phyloP scores from a whole-genome alignment of 2,329 filamentous ascomycete species.

The Byssochlamys sp. region DNA sequence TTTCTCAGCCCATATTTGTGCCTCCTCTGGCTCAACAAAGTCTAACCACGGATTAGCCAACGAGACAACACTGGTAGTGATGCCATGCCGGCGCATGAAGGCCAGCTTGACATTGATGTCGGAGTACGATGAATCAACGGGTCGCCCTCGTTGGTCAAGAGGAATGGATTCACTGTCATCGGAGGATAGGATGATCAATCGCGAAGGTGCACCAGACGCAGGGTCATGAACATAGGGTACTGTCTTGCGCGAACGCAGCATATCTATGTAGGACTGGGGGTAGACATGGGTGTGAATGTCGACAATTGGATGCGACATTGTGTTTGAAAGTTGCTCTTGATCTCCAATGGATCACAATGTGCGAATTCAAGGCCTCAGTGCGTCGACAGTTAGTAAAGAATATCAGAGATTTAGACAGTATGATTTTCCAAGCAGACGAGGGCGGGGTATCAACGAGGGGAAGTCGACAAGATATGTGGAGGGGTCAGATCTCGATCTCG shows the following conservation, averaged over 20 bases:
- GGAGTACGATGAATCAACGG: conserved; percentile 74
- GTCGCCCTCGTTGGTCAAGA: conserved; percentile 55
- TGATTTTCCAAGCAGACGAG: not conserved
- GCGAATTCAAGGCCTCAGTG: too few relatives aligned
- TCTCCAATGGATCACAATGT: too few relatives aligned
- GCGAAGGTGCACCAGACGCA: conserved; percentile 22
- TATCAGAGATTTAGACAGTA: not conserved
- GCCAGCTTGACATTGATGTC: conserved; percentile 68
- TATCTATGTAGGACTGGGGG: conserved; percentile 49
- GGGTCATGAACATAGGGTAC: conserved; percentile 39
- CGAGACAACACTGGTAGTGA: conserved; percentile 74
- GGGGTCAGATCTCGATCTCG: not conserved
- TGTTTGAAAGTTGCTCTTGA: not conserved
- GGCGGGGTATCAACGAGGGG: not conserved
- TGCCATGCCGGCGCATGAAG: conserved; percentile 79
- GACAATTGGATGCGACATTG: conserved; percentile 36
- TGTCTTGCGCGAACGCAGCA: conserved; percentile 44
- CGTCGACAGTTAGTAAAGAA: not conserved
- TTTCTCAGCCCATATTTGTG: conserved; percentile 51
- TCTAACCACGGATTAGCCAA: conserved; percentile 92
- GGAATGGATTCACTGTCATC: conserved; percentile 34
- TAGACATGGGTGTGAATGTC: conserved; percentile 58
- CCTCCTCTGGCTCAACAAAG: conserved; percentile 57
- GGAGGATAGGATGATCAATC: conserved; percentile 39
- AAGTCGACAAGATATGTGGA: not conserved